Base-by-base conservation (phyloP, 2,329 filamentous ascomycete genomes). In the Ascochyta pisi region DNA sequence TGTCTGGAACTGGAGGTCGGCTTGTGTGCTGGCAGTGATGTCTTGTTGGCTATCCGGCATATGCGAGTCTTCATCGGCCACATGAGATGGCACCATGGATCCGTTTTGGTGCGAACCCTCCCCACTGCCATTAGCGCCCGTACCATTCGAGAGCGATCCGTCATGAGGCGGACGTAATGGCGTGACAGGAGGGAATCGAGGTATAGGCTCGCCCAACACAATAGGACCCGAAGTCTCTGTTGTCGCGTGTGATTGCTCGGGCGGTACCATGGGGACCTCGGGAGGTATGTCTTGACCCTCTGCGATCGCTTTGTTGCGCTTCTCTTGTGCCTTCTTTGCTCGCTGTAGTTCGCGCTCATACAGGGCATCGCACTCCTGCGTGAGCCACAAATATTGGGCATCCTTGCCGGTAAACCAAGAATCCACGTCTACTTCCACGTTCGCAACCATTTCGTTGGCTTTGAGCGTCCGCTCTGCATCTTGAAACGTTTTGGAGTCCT, bases 351-450 rank as follows among this genome's bases (percentile, higher is more conserved):
- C 86, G 33, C 84, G 83, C 29, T 79, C 81, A 73, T 95, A 93
- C 3, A 97, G 84, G 42, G 85, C 88, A 62, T 97, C 92, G 79
- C 92, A 97, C 67, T 95, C 89, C 2, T 79, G 77, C 4, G 64
- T 57, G 38, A 68, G 42, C 47, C 42, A 47, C 5, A 35, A 19
- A 15, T 43, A 56, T 19, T 53, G 49, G 38, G 55, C 55, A 37
- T 89, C 81, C 31, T 89, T 79, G 10, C 80, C 81, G 13, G 89
- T 86, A 68, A 92, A 89, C 53, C 97, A 87, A 42, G 85, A 86
- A 39, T 87, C 86, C 60, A 98, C 89, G 76, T 98, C 94, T 31
- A 98, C 94, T 72, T 97, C 92, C 2, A 97, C 94, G 69, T 98
- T 98, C 22, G 92, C 87, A 33, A 93, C 81, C 66, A 99, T 86